These are phyloP conservation scores for Sclerotinia sclerotiorum DNA, from an alignment of 2,329 filamentous ascomycete species.

Conservation along the genomic window DNA sequence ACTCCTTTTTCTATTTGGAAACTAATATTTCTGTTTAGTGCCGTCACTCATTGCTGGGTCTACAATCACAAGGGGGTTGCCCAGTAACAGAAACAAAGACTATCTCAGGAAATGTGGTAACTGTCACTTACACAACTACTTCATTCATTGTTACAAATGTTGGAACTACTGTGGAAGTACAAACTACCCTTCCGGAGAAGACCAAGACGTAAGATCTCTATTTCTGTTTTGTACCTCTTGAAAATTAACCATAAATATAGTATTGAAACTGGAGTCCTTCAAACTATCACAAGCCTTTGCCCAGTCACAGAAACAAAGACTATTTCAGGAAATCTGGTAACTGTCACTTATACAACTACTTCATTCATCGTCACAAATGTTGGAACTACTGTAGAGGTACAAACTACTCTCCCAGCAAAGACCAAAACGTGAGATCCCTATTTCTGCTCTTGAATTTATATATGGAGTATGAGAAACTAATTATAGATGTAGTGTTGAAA, in stretches of 20 bases:
- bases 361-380: constrained; percentile 32
- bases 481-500: not conserved
- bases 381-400: constrained; percentile 31
- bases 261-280: constrained; percentile 31
- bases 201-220: constrained; percentile 26
- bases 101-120: constrained; percentile 42
- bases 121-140: constrained; percentile 34
- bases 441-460: not conserved
- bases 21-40: not conserved
- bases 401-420: constrained; percentile 13
- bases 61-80: constrained; percentile 44
- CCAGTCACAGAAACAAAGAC: constrained; percentile 51
- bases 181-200: constrained; percentile 12
- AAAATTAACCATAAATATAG: not conserved
- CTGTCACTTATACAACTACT: constrained; percentile 34
- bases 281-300: constrained; percentile 44
- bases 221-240: not conserved
- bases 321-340: constrained; percentile 42
- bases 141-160: constrained; percentile 32
- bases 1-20: not conserved
- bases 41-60: constrained; percentile 31
- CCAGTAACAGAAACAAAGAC: constrained; percentile 51
- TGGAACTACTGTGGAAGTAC: constrained; percentile 22
- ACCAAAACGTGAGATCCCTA: constrained; percentile 26
- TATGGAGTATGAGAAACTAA: no score